Evolutionary conservation across 768 basidiomycete genomes (phyloP).

Genomic region (Termitomyces sp.): DNA sequence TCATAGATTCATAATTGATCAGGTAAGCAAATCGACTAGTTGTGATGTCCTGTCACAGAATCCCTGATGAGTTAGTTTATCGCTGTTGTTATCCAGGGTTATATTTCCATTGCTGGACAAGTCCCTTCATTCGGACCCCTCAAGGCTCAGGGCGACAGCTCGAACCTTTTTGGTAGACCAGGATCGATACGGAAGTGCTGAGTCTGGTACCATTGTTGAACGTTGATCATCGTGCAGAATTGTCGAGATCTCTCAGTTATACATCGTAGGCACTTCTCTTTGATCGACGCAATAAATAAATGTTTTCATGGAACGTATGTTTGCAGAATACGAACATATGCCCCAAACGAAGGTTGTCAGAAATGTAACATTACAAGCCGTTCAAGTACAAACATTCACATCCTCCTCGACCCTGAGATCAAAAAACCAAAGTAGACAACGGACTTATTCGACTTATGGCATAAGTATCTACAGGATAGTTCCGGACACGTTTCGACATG

Average conservation of each 20-base stretch:
- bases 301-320: conserved; percentile 13
- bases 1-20: conserved; percentile 6
- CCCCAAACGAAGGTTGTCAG: conserved; percentile 2
- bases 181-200: not conserved
- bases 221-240: conserved; percentile 1
- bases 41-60: conserved; percentile 20
- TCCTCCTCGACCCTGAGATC: conserved; percentile 31
- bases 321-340: conserved; percentile 10
- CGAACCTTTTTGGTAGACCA: conserved; percentile 3
- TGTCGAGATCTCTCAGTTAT: conserved; percentile 17
- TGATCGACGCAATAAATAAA: conserved; percentile 16
- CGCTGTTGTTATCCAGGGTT: conserved; percentile 15
- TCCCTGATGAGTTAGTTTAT: conserved; percentile 12
- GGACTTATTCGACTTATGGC: conserved; percentile 26
- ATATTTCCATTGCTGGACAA: conserved; percentile 9
- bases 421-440: conserved; percentile 18
- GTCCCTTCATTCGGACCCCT: not conserved
- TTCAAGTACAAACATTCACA: conserved; percentile 17
- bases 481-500: conserved; percentile 34
- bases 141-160: not conserved
- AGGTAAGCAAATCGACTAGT: conserved; percentile 12
- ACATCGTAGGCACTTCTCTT: conserved; percentile 6
- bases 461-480: conserved; percentile 27
- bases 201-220: not conserved
- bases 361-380: conserved; percentile 2